These are phyloP conservation scores for Spiraea crenata DNA, from an alignment of 331 rosid species.

Conservation along the genomic window DNA sequence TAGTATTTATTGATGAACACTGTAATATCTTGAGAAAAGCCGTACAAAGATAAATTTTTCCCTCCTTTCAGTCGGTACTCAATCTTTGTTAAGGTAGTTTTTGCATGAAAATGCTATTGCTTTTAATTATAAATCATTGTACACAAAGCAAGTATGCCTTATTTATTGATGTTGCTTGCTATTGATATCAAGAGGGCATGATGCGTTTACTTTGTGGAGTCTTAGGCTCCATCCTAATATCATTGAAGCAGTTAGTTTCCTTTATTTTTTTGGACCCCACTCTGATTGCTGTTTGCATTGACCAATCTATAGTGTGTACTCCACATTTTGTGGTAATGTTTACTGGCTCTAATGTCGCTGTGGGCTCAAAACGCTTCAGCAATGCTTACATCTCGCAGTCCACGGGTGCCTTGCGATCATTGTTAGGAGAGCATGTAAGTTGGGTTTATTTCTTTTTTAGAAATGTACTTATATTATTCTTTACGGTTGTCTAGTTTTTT, in stretches of 20 bases:
- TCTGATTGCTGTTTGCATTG: slow-evolving; percentile 11
- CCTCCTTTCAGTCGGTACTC: neutral
- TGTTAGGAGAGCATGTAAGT: slow-evolving; percentile 79
- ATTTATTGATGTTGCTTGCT: neutral
- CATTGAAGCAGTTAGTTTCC: slow-evolving; percentile 14
- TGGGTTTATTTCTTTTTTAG: neutral
- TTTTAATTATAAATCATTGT: neutral
- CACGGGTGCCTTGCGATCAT: slow-evolving; percentile 72
- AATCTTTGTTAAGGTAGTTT: neutral
- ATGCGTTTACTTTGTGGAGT: neutral
- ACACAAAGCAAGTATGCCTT: neutral
- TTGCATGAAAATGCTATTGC: neutral
- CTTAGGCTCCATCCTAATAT: slow-evolving; percentile 1
- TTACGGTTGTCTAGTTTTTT: neutral
- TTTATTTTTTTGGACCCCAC: slow-evolving; percentile 1
- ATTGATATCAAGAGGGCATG: slow-evolving; percentile 9
- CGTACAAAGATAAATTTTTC: neutral
- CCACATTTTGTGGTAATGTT: slow-evolving; percentile 89
- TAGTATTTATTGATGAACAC: neutral
- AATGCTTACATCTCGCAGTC: slow-evolving; percentile 84
- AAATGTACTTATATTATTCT: neutral
- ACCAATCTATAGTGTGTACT: slow-evolving; percentile 61
- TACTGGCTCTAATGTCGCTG: slow-evolving; percentile 49
- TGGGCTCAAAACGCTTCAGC: slow-evolving; percentile 46
- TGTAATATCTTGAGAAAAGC: neutral